Percentiles rank a stretch among this genome's conserved stretches.
Evolutionary conservation across 2,329 filamentous ascomycete species (phyloP).

Genomic region (Colletotrichum orbiculare): DNA sequence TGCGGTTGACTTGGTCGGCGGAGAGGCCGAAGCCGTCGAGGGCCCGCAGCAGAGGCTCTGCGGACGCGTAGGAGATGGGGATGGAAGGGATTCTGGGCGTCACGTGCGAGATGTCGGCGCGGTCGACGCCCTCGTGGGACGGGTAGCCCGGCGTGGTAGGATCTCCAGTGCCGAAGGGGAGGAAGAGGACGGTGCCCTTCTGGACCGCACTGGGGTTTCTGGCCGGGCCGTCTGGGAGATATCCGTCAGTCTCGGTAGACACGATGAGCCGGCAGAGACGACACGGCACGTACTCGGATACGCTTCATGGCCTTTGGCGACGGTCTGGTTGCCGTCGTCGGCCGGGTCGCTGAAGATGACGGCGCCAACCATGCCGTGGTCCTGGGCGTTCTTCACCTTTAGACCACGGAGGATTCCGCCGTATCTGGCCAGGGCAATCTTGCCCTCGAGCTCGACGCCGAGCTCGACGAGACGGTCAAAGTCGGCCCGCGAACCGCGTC

Average conservation of each 20-base stretch:
- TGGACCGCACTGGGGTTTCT: conserved; percentile 83
- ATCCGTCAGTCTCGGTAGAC: conserved; percentile 41
- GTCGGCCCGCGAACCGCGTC: conserved; percentile 75
- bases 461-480: conserved; percentile 77
- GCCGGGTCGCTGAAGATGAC: conserved; percentile 81
- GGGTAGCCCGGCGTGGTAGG: conserved; percentile 88
- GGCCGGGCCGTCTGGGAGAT: conserved; percentile 68
- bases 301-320: conserved; percentile 76
- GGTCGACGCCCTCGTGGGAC: conserved; percentile 76
- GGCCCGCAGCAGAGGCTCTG: conserved; percentile 79
- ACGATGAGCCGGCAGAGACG: too few species aligned
- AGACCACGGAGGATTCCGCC: conserved; percentile 82
- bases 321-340: conserved; percentile 79
- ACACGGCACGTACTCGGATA: conserved; percentile 65
- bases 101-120: conserved; percentile 69
- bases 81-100: conserved; percentile 83
- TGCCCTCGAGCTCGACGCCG: conserved; percentile 77
- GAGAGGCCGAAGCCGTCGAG: conserved; percentile 81
- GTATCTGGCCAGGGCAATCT: conserved; percentile 83
- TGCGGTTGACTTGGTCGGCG: conserved; percentile 71
- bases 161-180: conserved; percentile 68
- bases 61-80: conserved; percentile 83
- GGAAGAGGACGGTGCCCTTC: conserved; percentile 78
- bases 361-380: conserved; percentile 78
- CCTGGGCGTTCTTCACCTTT: conserved; percentile 85